Percentiles rank a stretch among this genome's conserved stretches.
Conservation (phyloP, 345 rosid genomes). For the Citrus trifoliata region DNA sequence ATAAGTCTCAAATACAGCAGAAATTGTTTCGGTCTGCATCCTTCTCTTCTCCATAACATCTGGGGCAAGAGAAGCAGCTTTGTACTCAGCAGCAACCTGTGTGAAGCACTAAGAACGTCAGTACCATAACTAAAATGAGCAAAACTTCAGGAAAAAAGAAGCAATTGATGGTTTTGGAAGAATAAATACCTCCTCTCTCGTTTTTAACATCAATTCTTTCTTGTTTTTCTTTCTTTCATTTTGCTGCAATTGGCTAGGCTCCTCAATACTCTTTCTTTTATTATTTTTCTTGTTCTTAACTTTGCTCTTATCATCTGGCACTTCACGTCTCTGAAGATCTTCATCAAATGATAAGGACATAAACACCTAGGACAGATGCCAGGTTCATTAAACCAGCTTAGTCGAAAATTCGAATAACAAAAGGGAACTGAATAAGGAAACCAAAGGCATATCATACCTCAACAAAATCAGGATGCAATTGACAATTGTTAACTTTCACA, state of each 20-base stretch:
- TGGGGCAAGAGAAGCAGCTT: slow-evolving; percentile 55
- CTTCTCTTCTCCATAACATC: slow-evolving; percentile 58
- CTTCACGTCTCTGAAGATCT: slow-evolving; percentile 53
- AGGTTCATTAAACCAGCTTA: not conserved
- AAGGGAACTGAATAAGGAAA: not conserved
- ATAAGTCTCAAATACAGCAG: slow-evolving; percentile 87
- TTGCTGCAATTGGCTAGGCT: slow-evolving; percentile 44
- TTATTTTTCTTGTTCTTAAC: slow-evolving; percentile 48
- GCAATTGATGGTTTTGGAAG: not conserved
- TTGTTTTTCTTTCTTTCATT: slow-evolving; percentile 67
- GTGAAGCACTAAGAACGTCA: slow-evolving; percentile 8
- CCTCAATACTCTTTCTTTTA: slow-evolving; percentile 57
- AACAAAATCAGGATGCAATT: slow-evolving; percentile 82
- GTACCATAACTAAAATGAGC: not conserved
- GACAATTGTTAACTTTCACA: slow-evolving; percentile 76
- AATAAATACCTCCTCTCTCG: slow-evolving; percentile 68
- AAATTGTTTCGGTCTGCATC: slow-evolving; percentile 78
- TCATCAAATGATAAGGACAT: slow-evolving; percentile 84
- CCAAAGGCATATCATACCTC: slow-evolving; percentile 43
- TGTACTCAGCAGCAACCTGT: slow-evolving; percentile 89
- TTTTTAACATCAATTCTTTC: slow-evolving; percentile 62
- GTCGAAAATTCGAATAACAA: not conserved
- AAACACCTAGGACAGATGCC: slow-evolving; percentile 48
- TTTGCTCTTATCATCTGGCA: slow-evolving; percentile 34
- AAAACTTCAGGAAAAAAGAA: not conserved